Base-by-base conservation (phyloP, 2,329 filamentous ascomycete species). In the Chaetomium strumarium region DNA sequence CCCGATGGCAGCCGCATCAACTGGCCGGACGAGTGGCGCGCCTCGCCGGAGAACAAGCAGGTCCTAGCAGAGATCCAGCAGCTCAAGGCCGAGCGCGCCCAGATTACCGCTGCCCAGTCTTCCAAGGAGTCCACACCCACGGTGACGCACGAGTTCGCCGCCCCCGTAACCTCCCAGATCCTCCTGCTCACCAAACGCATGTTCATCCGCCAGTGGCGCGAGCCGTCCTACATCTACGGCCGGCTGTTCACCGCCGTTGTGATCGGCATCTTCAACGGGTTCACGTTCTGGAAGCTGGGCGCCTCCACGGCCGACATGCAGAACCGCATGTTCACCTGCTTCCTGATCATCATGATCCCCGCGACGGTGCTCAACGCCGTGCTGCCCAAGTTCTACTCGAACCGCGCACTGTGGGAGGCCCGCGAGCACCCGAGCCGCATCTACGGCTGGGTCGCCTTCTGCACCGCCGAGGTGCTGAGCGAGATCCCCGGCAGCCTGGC, bases 361-460 rank as follows among this genome's bases (percentile, higher is more conserved):
- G 86, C 86, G 0, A 84, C 85, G 0, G 72, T 91, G 1, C 87
- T 91, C 53, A 85, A 90, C 61, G 86, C 91, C 60, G 74, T 91
- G 0, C 85, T 91, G 62, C 88, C 88, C 0, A 79, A 80, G 5
- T 90, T 86, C 64, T 71, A 90, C 47, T 72, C 79, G 53, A 79
- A 81, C 41, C 77, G 86, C 4, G 74, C 79, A 31, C 75, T 92
- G 24, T 93, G 88, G 69, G 72, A 85, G 64, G 81, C 78, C 1
- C 78, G 88, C 5, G 88, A 93, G 66, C 78, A 83, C 45, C 87
- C 80, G n/a, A 81, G 85, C 14, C 90, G 90, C 66, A 89, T 90
- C 24, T 93, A 92, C 68, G 84, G 80, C 1, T 90, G 87, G 86
- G 68, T 79, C 13, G 84, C 86, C 0, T 88, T 86, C 68, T 78